Evolutionary conservation across 805 yeast species (phyloP), one percentile per base, ranked within the genome.

Genomic region (Diddensiella santjacobensis): DNA sequence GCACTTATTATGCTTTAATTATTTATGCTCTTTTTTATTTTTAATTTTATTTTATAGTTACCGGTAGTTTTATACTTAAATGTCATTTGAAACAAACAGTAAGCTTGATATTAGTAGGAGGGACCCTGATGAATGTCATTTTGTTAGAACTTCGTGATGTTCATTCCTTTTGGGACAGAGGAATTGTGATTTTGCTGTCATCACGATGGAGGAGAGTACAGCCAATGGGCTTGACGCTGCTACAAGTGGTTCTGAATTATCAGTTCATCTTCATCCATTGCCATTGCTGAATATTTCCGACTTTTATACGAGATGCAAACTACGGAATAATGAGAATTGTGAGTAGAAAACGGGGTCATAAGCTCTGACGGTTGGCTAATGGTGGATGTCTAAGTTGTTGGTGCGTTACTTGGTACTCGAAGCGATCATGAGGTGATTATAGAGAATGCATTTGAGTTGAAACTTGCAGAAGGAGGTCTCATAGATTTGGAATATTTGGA

Each of bases 251-350:
- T 35, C 38, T 8, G 20, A 35, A 17, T 17, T 35, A 8, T 35
- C 38, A 6, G 15, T 35, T 8, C 38, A n/a, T 8, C 20, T 67
- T 8, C 71, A 67, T 49, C 68, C 71, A 3, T 49, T 67, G 37
- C 66, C 70, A 3, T 42, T 66, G 29, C 59, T 66, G 38, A 65
- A 64, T 51, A 61, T 66, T 8, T 62, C 70, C 22, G 70, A 66
- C 50, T 63, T 54, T 41, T 60, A 54, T 41, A 63, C 67, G 2
- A 53, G 71, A 8, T 52, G 58, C 19, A 43, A 44, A 22, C 42
- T 47, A 23, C 20, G 53, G 20, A 35, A 41, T 22, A 36, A 51
- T 20, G 23, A 41, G 1, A 38, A 33, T 24, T 47, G 66, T 59
- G 44, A 13, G 64, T 53, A 13, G 11, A 26, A 13, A 26, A 26